Conservation (phyloP, 148 eudicot species). For the Fagopyrum esculentum region DNA sequence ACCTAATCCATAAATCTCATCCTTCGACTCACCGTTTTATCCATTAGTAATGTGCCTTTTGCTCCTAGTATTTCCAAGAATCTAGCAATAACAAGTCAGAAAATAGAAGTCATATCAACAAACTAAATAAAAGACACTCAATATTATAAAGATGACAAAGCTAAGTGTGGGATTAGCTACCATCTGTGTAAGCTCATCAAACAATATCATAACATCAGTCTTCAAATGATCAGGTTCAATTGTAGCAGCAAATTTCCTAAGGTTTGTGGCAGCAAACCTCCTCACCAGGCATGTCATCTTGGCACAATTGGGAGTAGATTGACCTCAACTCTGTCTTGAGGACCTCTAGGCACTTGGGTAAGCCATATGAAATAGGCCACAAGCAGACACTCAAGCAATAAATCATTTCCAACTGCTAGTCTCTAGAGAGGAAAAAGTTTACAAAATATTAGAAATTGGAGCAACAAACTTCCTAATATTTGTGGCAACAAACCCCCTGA, state of each 20-base stretch:
- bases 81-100: not conserved
- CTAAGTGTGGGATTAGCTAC: constrained; percentile 21
- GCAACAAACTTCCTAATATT: not conserved
- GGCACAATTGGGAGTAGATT: constrained; percentile 54
- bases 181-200: constrained; percentile 60
- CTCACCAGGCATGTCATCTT: constrained; percentile 71
- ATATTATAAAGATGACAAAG: not conserved
- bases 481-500: too few relatives aligned
- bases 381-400: constrained; percentile 57
- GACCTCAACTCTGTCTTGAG: constrained; percentile 45
- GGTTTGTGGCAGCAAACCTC: constrained; percentile 54
- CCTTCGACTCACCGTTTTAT: too few relatives aligned
- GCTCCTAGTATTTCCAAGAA: not conserved
- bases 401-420: constrained; percentile 68
- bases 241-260: constrained; percentile 60
- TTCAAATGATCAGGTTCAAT: constrained; percentile 49
- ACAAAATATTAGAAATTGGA: not conserved
- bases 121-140: not conserved
- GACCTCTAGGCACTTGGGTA: constrained; percentile 46
- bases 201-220: constrained; percentile 49
- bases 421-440: constrained; percentile 25
- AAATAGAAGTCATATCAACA: not conserved
- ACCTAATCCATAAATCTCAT: too few relatives aligned
- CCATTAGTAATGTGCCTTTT: too few relatives aligned
- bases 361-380: constrained; percentile 58